phyloP scores from a whole-genome alignment of 2,329 filamentous ascomycete genomes.

The Drechslera avenae region DNA sequence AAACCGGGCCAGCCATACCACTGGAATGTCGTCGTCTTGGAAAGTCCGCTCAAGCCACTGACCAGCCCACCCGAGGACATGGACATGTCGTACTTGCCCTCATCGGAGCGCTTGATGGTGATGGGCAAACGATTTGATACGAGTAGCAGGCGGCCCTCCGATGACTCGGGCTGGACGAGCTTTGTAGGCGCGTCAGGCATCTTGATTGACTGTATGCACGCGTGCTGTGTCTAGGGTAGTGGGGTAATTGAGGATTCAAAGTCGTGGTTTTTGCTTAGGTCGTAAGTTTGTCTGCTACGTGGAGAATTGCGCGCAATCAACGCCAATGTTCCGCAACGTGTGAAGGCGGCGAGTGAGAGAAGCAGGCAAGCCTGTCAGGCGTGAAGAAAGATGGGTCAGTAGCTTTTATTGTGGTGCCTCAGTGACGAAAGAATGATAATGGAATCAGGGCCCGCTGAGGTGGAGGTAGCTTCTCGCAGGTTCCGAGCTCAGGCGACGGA shows the following conservation, averaged over 20 bases:
- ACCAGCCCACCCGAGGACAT: slow-evolving; percentile 98
- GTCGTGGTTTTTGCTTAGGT: slow-evolving; percentile 2
- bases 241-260: slow-evolving; percentile 6
- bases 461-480: slow-evolving; percentile 36
- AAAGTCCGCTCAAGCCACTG: slow-evolving; percentile 86
- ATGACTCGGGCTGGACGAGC: slow-evolving; percentile 28
- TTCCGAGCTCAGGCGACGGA: slow-evolving; percentile 28
- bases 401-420: slow-evolving; percentile 12
- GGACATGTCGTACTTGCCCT: slow-evolving; percentile 89
- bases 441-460: slow-evolving; percentile 27
- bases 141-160: slow-evolving; percentile 68
- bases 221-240: slow-evolving; percentile 5
- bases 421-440: slow-evolving; percentile 45
- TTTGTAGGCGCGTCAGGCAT: slow-evolving; percentile 42
- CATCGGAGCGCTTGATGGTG: slow-evolving; percentile 91
- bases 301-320: slow-evolving; percentile 3
- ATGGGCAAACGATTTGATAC: slow-evolving; percentile 95
- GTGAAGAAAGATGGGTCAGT: slow-evolving; percentile 4
- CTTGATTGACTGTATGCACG: slow-evolving; percentile 6
- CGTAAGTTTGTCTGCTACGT: slow-evolving; percentile 6
- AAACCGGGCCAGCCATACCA: slow-evolving; percentile 99
- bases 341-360: background rate
- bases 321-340: slow-evolving; percentile 1
- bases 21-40: slow-evolving; percentile 91
- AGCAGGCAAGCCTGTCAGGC: background rate